Evolutionary conservation across 2,329 filamentous ascomycete species (phyloP).

Genomic region (Claviceps arundinis): DNA sequence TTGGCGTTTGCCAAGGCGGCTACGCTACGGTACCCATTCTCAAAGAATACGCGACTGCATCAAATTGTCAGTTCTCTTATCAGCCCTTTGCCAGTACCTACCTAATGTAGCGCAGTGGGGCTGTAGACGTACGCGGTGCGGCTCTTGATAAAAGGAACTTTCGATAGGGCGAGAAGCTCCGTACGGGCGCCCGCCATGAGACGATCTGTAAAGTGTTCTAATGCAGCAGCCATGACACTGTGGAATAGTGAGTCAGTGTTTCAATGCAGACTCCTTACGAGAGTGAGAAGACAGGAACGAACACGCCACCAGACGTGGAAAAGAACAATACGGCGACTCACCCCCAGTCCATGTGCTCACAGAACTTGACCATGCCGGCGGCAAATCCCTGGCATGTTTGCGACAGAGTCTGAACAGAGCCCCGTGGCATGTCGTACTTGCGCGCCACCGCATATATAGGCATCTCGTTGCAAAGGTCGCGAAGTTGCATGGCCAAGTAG

Average conservation of each 20-base stretch:
- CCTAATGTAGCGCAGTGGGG: no score
- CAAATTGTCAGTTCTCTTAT: background rate
- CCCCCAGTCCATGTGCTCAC: slow-evolving; percentile 63
- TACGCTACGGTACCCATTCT: slow-evolving; percentile 60
- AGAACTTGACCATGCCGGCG: slow-evolving; percentile 68
- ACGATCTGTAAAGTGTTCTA: slow-evolving; percentile 65
- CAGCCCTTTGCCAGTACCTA: no score
- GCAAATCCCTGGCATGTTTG: slow-evolving; percentile 69
- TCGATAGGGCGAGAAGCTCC: slow-evolving; percentile 56
- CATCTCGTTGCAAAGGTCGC: slow-evolving; percentile 64
- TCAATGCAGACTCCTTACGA: background rate
- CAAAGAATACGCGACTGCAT: slow-evolving; percentile 49
- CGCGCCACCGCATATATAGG: slow-evolving; percentile 55
- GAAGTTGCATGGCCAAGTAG: slow-evolving; percentile 64
- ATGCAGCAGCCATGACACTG: slow-evolving; percentile 54
- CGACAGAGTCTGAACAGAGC: slow-evolving; percentile 56
- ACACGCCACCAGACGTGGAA: no score
- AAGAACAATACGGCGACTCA: slow-evolving; percentile 16
- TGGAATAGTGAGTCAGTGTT: slow-evolving; percentile 6
- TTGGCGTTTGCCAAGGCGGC: slow-evolving; percentile 57
- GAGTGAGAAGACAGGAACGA: no score
- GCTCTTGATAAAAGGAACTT: slow-evolving; percentile 65
- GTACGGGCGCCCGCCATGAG: slow-evolving; percentile 58
- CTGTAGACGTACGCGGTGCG: slow-evolving; percentile 45
- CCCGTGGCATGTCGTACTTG: slow-evolving; percentile 58